These are phyloP conservation scores for Sugiyamaella sp. DNA, from an alignment of 1,139 yeast species.

Conservation along the genomic window DNA sequence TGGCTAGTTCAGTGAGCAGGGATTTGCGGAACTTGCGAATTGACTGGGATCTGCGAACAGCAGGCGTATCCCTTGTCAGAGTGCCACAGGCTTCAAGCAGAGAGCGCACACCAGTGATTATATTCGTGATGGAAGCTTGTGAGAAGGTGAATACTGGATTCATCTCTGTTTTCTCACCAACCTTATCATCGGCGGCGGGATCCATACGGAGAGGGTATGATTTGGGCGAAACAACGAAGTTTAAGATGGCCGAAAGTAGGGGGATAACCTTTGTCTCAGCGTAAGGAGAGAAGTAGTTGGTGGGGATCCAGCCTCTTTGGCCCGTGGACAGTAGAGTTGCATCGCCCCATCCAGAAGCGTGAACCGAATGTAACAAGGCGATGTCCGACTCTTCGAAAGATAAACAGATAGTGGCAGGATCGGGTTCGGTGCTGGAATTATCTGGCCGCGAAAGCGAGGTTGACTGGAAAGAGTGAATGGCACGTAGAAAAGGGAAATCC, in stretches of 20 bases:
- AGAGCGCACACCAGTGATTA: conserved; percentile 82
- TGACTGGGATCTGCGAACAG: conserved; percentile 69
- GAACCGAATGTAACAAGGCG: conserved; percentile 86
- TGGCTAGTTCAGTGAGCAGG: conserved; percentile 88
- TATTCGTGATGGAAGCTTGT: conserved; percentile 53
- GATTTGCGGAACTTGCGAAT: conserved; percentile 77
- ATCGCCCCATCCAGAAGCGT: conserved; percentile 97
- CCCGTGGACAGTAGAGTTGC: conserved; percentile 75
- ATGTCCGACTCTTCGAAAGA: conserved; percentile 79
- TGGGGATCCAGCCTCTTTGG: conserved; percentile 94
- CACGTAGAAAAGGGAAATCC: conserved; percentile 49
- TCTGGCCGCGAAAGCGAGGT: conserved; percentile 53
- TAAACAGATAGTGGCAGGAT: conserved; percentile 76
- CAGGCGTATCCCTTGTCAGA: conserved; percentile 77
- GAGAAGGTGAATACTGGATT: conserved; percentile 38
- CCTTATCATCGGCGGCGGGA: conserved; percentile 6
- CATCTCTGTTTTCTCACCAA: not conserved
- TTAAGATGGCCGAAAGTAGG: conserved; percentile 73
- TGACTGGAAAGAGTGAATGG: conserved; percentile 81
- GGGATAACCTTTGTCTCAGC: conserved; percentile 55
- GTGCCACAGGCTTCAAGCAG: conserved; percentile 80
- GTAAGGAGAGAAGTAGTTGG: conserved; percentile 71
- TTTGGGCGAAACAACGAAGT: conserved; percentile 68
- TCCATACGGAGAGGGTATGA: conserved; percentile 32
- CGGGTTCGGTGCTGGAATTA: conserved; percentile 37